Conservation (phyloP, 2,329 filamentous ascomycete genomes). For the Westerdykella sp. region DNA sequence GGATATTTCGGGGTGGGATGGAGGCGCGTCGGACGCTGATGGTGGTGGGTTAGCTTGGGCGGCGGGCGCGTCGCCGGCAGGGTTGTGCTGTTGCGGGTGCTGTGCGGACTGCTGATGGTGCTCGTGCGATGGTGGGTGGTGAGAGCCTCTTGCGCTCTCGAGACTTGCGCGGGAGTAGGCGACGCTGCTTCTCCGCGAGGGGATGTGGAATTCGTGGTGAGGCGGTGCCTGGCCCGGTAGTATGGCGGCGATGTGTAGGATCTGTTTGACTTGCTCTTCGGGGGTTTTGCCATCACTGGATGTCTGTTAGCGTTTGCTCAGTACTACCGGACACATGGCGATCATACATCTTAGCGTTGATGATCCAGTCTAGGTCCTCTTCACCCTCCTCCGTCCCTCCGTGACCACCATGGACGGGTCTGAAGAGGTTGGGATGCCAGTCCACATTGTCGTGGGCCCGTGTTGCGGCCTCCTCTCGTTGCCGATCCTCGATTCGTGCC, state of each 20-base stretch:
- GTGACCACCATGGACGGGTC: conserved; percentile 63
- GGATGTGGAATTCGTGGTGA: conserved; percentile 50
- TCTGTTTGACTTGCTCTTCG: conserved; percentile 69
- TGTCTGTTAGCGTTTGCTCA: conserved; percentile 4
- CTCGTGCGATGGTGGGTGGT: neutral
- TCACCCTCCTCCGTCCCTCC: conserved; percentile 71
- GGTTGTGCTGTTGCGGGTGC: conserved; percentile 5
- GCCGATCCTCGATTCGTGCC: conserved; percentile 88
- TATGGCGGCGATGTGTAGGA: conserved; percentile 79
- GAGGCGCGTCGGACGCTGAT: neutral
- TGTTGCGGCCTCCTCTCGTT: conserved; percentile 79
- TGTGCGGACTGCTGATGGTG: conserved; percentile 6
- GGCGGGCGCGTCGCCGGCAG: conserved; percentile 5
- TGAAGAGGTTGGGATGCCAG: conserved; percentile 85
- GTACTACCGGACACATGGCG: neutral
- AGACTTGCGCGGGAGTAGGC: conserved; percentile 4
- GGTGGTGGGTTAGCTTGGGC: conserved; percentile 4
- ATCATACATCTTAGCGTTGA: conserved; percentile 74
- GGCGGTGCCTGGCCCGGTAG: conserved; percentile 63
- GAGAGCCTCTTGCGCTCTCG: conserved; percentile 2
- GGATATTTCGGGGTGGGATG: conserved; percentile 7
- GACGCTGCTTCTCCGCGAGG: conserved; percentile 41
- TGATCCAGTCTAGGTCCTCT: conserved; percentile 90
- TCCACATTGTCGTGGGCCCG: conserved; percentile 72
- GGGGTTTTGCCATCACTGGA: conserved; percentile 55